A percentile compares a stretch with the other conserved stretches of the same genome.
Conservation (phyloP, 352 stramenopile genomes). For the Globisporangium canariense region DNA sequence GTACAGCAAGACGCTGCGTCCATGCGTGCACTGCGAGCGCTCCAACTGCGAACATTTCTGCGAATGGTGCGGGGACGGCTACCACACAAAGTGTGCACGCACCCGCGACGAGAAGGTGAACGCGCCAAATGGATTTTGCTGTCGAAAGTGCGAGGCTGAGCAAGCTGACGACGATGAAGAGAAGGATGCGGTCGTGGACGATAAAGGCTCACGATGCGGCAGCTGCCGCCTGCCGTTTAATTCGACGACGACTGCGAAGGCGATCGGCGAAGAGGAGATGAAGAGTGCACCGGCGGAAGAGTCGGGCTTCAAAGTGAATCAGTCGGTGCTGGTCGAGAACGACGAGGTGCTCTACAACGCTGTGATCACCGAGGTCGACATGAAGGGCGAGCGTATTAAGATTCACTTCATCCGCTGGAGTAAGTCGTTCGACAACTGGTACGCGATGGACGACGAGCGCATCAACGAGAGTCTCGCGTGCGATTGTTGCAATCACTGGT, state of each 20-base stretch:
- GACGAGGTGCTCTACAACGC: constrained; percentile 87
- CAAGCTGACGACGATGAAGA: constrained; percentile 63
- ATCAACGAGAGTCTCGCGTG: constrained; percentile 88
- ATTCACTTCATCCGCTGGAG: constrained; percentile 86
- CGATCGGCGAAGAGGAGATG: constrained; percentile 12
- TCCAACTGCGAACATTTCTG: constrained; percentile 75
- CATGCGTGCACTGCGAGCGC: constrained; percentile 62
- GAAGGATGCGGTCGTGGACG: constrained; percentile 31
- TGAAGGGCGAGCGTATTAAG: constrained; percentile 68
- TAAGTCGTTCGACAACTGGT: constrained; percentile 88
- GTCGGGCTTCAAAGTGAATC: constrained; percentile 72
- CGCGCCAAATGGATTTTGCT: constrained; percentile 63
- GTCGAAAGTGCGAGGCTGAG: constrained; percentile 63
- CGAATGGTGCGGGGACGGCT: constrained; percentile 82
- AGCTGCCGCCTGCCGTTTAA: constrained; percentile 60
- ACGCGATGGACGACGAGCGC: constrained; percentile 86
- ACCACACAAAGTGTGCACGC: constrained; percentile 70
- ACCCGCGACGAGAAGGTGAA: constrained; percentile 46
- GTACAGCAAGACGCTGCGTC: constrained; percentile 60
- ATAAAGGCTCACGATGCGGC: constrained; percentile 62
- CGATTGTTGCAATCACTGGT: constrained; percentile 87
- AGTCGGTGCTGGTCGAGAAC: constrained; percentile 82
- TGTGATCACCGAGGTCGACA: constrained; percentile 80
- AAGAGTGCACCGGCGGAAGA: constrained; percentile 21
- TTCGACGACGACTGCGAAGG: constrained; percentile 23